Evolutionary conservation across 1,139 yeast genomes (phyloP).

Genomic region (Saccharomycopsis phalli): DNA sequence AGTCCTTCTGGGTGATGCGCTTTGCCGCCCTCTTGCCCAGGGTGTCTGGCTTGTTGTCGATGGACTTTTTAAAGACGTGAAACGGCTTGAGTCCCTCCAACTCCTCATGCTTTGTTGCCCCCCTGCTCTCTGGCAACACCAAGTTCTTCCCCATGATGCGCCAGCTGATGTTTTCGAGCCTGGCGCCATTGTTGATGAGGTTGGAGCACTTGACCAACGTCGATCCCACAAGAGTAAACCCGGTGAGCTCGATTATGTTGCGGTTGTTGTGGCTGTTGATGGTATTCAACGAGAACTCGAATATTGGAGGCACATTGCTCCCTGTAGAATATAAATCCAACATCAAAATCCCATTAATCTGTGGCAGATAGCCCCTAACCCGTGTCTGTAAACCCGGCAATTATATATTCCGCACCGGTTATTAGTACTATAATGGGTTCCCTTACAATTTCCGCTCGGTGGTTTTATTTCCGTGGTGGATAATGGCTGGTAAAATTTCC

Average conservation of each 20-base stretch:
- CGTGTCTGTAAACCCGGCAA: no score
- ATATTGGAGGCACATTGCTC: slow-evolving; percentile 11
- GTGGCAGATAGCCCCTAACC: no score
- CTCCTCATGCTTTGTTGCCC: slow-evolving; percentile 1
- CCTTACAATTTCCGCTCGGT: no score
- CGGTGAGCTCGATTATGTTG: slow-evolving; percentile 12
- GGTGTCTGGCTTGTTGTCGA: background rate
- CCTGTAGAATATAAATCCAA: slow-evolving; percentile 1
- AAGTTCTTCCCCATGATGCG: slow-evolving; percentile 20
- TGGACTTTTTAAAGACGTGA: slow-evolving; percentile 4
- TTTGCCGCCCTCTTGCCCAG: no score
- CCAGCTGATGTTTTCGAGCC: slow-evolving; percentile 20
- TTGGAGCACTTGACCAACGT: slow-evolving; percentile 18
- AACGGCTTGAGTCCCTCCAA: slow-evolving; percentile 11
- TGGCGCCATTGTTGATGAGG: slow-evolving; percentile 18
- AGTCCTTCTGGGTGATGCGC: slow-evolving; percentile 9
- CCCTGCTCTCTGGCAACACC: slow-evolving; percentile 2
- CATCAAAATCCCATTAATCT: background rate
- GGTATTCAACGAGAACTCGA: slow-evolving; percentile 15
- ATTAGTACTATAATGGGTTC: no score
- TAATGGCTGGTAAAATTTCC: no score
- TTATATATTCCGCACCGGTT: no score
- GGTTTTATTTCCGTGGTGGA: no score
- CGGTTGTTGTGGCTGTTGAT: slow-evolving; percentile 9
- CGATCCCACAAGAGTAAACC: slow-evolving; percentile 17